Evolutionary conservation across 2,329 filamentous ascomycete genomes (phyloP).

Genomic region (Geosmithia morbida): DNA sequence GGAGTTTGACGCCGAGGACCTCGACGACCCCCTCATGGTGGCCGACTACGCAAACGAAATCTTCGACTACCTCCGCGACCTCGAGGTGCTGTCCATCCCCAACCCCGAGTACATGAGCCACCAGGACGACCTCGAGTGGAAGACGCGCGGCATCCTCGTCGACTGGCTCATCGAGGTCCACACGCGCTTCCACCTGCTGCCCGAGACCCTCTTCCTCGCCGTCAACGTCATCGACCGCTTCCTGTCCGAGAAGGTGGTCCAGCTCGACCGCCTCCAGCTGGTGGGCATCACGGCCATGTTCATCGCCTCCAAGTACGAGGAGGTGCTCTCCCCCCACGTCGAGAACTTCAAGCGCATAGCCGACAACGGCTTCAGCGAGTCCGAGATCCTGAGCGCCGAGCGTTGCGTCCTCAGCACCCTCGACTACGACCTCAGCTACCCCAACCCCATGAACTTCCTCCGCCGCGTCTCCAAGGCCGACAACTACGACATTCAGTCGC

Average conservation of each 20-base stretch:
- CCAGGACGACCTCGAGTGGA: constrained; percentile 94
- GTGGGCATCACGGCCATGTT: constrained; percentile 99
- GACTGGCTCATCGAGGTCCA: constrained; percentile 99
- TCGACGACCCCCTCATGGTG: constrained; percentile 93
- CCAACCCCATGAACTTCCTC: constrained; percentile 99
- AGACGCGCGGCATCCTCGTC: constrained; percentile 91
- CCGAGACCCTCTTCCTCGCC: constrained; percentile 89
- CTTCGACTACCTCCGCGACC: constrained; percentile 83
- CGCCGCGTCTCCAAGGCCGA: constrained; percentile 98
- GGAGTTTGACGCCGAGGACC: constrained; percentile 73
- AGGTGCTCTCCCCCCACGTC: constrained; percentile 92
- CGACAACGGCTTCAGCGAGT: constrained; percentile 89
- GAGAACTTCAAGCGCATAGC: constrained; percentile 95
- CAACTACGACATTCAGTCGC: constrained; percentile 96
- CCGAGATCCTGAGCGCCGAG: constrained; percentile 94
- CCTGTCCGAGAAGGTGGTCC: constrained; percentile 86
- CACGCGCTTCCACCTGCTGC: constrained; percentile 86
- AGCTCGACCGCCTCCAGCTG: constrained; percentile 88
- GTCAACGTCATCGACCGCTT: constrained; percentile 99
- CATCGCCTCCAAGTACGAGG: constrained; percentile 97
- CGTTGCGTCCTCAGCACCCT: constrained; percentile 83
- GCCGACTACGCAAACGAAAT: constrained; percentile 96
- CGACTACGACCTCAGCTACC: constrained; percentile 95
- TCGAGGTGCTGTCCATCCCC: constrained; percentile 66
- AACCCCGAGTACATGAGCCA: constrained; percentile 93